These are phyloP conservation scores for Plantago lanceolata DNA, from an alignment of 305 asterid species.

Conservation along the genomic window DNA sequence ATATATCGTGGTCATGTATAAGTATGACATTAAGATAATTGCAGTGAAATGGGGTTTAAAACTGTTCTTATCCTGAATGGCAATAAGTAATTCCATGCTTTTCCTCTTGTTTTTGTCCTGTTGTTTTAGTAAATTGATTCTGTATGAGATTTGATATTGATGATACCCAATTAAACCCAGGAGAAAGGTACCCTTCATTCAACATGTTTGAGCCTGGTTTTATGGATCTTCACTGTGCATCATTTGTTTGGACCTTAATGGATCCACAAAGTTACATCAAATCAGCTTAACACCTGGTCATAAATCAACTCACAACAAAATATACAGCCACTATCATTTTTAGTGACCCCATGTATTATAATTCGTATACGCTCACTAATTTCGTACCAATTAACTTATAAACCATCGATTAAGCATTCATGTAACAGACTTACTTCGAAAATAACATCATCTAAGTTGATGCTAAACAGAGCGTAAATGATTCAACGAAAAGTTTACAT, in stretches of 20 bases:
- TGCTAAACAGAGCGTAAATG: too few species aligned
- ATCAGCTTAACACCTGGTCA: too few species aligned
- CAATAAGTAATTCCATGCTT: slow-evolving; percentile 31
- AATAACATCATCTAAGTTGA: background rate
- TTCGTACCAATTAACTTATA: too few species aligned
- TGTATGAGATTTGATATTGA: slow-evolving; percentile 29
- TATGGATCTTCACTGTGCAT: background rate
- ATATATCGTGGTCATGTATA: background rate
- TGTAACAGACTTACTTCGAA: background rate
- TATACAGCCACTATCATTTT: too few species aligned
- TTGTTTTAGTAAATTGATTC: slow-evolving; percentile 19
- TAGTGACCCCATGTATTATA: too few species aligned
- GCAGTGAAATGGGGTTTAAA: slow-evolving; percentile 1
- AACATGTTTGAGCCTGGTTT: background rate
- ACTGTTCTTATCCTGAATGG: slow-evolving; percentile 38
- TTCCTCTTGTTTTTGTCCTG: slow-evolving; percentile 11
- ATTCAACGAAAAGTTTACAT: too few species aligned
- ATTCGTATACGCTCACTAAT: too few species aligned
- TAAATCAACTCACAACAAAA: too few species aligned
- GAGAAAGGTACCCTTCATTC: slow-evolving; percentile 4
- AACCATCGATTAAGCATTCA: too few species aligned
- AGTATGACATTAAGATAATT: background rate
- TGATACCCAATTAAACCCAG: background rate
- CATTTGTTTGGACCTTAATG: background rate
- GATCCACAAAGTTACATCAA: too few species aligned